phyloP scores from a whole-genome alignment of 2,329 filamentous ascomycete genomes.

The Chalaropsis thielavioides region DNA sequence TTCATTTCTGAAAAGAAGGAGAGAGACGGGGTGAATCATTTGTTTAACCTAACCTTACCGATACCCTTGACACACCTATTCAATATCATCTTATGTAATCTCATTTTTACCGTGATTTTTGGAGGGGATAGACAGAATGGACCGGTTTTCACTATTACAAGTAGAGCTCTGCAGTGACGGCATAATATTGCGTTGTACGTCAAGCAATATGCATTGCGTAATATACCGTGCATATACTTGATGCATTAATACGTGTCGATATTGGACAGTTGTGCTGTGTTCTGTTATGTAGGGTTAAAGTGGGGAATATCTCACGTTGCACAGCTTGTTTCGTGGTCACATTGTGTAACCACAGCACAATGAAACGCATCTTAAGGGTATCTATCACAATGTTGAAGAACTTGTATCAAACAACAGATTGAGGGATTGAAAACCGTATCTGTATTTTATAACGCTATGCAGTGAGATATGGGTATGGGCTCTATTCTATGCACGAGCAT shows the following conservation, averaged over 20 bases:
- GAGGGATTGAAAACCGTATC: no score
- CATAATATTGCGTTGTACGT: background rate
- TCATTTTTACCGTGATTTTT: background rate
- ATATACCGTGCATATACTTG: background rate
- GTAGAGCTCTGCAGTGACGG: no score
- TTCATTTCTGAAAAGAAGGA: constrained; percentile 13
- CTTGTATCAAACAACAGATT: no score
- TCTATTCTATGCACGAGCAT: no score
- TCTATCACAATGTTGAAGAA: background rate
- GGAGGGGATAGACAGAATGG: background rate
- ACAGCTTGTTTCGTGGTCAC: background rate
- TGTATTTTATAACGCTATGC: no score
- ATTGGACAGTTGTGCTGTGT: background rate
- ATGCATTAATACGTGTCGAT: background rate
- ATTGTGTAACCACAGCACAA: background rate
- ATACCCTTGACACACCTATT: constrained; percentile 14
- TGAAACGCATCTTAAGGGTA: background rate
- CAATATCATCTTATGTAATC: constrained; percentile 18
- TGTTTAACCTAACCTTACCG: constrained; percentile 3
- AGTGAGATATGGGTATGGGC: no score
- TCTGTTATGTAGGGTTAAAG: background rate
- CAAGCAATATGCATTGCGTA: background rate
- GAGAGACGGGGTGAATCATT: constrained; percentile 8
- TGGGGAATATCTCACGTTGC: background rate
- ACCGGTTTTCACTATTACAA: background rate